phyloP scores from a whole-genome alignment of 2,329 filamentous ascomycete genomes.

The Camillea tinctor region DNA sequence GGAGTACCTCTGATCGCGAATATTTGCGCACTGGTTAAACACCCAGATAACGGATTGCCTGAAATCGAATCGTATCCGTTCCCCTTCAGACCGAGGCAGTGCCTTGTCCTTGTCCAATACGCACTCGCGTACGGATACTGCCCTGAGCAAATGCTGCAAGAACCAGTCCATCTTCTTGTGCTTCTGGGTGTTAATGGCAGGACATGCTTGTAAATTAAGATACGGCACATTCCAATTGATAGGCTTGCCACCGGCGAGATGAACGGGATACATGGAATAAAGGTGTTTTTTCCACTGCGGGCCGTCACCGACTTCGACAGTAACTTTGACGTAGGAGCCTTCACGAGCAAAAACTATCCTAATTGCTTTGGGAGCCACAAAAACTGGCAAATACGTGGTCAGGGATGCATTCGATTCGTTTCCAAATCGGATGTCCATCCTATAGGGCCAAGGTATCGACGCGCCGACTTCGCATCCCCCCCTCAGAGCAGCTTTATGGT shows the following conservation, averaged over 20 bases:
- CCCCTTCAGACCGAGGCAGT: conserved; percentile 19
- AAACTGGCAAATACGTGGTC: conserved; percentile 39
- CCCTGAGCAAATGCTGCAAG: neutral
- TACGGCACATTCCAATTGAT: conserved; percentile 17
- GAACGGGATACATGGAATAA: conserved; percentile 12
- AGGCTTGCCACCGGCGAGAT: neutral
- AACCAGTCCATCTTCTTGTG: conserved; percentile 5
- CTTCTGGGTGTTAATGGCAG: conserved; percentile 4
- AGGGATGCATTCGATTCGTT: conserved; percentile 22
- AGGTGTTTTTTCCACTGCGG: conserved; percentile 10
- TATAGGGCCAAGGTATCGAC: conserved; percentile 33
- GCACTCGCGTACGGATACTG: conserved; percentile 18
- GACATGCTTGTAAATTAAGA: conserved; percentile 10
- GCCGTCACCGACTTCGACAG: conserved; percentile 29
- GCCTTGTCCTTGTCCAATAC: neutral
- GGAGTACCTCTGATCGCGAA: conserved; percentile 42
- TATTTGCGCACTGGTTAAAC: conserved; percentile 43
- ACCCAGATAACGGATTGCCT: conserved; percentile 48
- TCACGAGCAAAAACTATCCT: conserved; percentile 42
- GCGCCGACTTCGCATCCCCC: neutral
- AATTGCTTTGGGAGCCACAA: conserved; percentile 33
- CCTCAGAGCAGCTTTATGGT: neutral
- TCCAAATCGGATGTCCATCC: conserved; percentile 40
- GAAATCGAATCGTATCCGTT: conserved; percentile 40
- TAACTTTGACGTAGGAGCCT: conserved; percentile 44